Conservation (phyloP, 2,329 filamentous ascomycete genomes). For the Pyrenochaeta sp. region DNA sequence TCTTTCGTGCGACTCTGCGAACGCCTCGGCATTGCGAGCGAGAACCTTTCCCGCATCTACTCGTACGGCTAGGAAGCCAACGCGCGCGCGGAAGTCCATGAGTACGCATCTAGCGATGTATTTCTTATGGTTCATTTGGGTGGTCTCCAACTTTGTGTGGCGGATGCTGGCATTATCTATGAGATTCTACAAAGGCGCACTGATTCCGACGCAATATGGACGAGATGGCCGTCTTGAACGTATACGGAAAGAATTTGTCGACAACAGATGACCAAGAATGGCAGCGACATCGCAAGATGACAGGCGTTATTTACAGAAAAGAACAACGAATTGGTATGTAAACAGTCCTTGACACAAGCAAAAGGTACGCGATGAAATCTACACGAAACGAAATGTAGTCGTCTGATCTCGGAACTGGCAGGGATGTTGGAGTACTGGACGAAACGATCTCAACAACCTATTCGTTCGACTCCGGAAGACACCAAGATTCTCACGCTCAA, state of each 20-base stretch:
- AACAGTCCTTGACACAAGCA: slow-evolving; percentile 19
- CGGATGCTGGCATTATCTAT: slow-evolving; percentile 13
- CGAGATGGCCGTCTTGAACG: slow-evolving; percentile 27
- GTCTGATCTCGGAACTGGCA: neutral
- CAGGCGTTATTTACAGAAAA: slow-evolving; percentile 32
- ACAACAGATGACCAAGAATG: slow-evolving; percentile 36
- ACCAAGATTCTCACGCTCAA: slow-evolving; percentile 22
- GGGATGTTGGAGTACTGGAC: slow-evolving; percentile 29
- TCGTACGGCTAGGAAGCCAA: slow-evolving; percentile 21
- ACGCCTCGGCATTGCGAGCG: slow-evolving; percentile 6
- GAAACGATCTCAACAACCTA: slow-evolving; percentile 1
- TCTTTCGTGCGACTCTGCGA: slow-evolving; percentile 5
- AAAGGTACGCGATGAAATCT: neutral
- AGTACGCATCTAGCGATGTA: slow-evolving; percentile 9
- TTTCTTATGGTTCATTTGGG: slow-evolving; percentile 15
- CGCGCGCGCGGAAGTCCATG: slow-evolving; percentile 9
- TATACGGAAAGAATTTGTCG: slow-evolving; percentile 31
- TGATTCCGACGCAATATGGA: slow-evolving; percentile 23
- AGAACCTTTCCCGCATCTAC: slow-evolving; percentile 11
- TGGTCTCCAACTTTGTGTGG: slow-evolving; percentile 11
- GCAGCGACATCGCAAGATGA: slow-evolving; percentile 36
- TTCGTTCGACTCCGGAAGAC: slow-evolving; percentile 13
- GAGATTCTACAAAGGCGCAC: slow-evolving; percentile 18
- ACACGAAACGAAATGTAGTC: neutral
- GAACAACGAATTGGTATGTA: slow-evolving; percentile 39